Evolutionary conservation across 2,329 filamentous ascomycete species (phyloP).

Genomic region (Colletotrichum aenigma): DNA sequence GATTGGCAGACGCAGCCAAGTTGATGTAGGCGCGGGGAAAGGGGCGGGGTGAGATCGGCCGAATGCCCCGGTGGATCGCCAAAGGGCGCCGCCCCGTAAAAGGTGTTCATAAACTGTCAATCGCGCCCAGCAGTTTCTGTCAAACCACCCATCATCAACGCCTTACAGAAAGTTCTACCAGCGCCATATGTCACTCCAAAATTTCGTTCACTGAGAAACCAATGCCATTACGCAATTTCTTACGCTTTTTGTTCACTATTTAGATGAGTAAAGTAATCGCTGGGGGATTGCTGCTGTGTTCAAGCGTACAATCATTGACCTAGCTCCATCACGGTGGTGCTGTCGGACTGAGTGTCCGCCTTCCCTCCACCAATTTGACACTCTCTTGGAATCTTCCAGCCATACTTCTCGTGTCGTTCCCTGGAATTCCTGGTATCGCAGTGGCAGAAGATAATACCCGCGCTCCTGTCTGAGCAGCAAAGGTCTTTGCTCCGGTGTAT

Average conservation of each 20-base stretch:
- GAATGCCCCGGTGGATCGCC: background rate
- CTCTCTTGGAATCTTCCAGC: background rate
- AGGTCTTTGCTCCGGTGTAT: background rate
- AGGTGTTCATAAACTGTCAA: background rate
- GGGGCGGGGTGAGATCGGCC: background rate
- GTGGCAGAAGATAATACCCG: background rate
- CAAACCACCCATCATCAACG: background rate
- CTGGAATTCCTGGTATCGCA: background rate
- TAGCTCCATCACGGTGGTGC: background rate
- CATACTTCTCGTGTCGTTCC: background rate
- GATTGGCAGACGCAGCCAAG: background rate
- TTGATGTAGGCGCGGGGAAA: background rate
- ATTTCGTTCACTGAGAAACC: accelerated
- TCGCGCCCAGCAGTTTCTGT: background rate
- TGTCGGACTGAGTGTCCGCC: background rate
- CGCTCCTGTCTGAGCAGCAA: background rate
- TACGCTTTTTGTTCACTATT: background rate
- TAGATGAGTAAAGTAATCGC: background rate
- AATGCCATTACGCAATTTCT: background rate
- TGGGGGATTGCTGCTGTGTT: background rate
- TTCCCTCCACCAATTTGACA: background rate
- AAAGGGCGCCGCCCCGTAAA: background rate
- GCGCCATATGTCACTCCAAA: background rate
- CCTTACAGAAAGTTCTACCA: background rate
- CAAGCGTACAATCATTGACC: background rate